Base-by-base conservation (phyloP, 2,329 filamentous ascomycete species). In the Aspergillus ustus region DNA sequence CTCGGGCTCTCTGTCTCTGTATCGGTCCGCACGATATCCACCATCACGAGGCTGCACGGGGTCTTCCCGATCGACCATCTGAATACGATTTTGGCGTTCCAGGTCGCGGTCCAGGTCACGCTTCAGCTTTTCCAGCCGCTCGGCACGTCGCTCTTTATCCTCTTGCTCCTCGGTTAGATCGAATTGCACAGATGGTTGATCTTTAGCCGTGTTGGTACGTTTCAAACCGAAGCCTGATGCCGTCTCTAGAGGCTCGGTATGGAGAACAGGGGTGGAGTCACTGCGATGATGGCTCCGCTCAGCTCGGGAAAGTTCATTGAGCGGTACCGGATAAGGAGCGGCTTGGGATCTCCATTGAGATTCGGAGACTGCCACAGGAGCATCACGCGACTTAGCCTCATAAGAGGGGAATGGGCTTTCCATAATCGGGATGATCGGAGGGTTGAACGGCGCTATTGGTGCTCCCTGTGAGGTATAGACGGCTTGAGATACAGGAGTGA, bases 401-500 rank as follows among this genome's bases (percentile, higher is more conserved):
- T 66, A 63, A 34, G 66, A 67, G 48, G 64, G 52, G 40, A 64
- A 66, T 20, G 66, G 52, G 17, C 37, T 60, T 20, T n/a, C 60
- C 19, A 63, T 63, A 7, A 58, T 19, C 1, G 62, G 59, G 48
- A 78, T 76, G 3, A 77, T 77, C 9, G 80, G 78, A 22, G 77
- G 76, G 45, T 67, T 72, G 63, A 82, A 81, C 6, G 73, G 71
- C 45, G 77, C 72, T 29, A 77, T 75, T 17, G 75, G 68, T 11
- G 75, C 72, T 13, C 75, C 72, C 62, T 82, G 80, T 4, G 77
- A 77, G 20, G 78, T 84, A 68, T 92, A 91, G 1, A 93, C 83
- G 19, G 85, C 85, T 63, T 85, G 85, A 43, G 89, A 88, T 2
- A 96, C 87, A 0, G 91, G 91, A 2, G 85, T 83, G 61, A 91